phyloP scores from a whole-genome alignment of 805 yeast species.

The Candida corydali region DNA sequence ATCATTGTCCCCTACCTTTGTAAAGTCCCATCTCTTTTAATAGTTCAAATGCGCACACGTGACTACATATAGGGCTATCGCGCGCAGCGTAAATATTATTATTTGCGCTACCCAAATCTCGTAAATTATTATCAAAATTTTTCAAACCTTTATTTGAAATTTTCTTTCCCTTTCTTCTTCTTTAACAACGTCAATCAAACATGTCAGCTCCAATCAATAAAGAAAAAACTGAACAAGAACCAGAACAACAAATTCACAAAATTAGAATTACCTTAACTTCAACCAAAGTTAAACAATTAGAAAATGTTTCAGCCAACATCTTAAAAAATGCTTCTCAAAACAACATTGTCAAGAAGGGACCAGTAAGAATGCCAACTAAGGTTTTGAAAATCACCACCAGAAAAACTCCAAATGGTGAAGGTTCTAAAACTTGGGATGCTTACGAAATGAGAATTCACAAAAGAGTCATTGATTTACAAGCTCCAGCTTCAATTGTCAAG shows the following conservation, averaged over 20 bases:
- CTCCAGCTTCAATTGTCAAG: slow-evolving; percentile 91
- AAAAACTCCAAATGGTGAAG: slow-evolving; percentile 99
- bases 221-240: slow-evolving; percentile 78
- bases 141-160: slow-evolving; percentile 9
- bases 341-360: slow-evolving; percentile 93
- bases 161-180: slow-evolving; percentile 12
- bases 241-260: slow-evolving; percentile 83
- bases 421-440: slow-evolving; percentile 99
- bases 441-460: slow-evolving; percentile 99
- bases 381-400: slow-evolving; percentile 97
- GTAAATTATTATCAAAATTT: slow-evolving; percentile 9
- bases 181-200: slow-evolving; percentile 37
- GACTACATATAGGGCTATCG: neutral
- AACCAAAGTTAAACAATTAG: slow-evolving; percentile 97
- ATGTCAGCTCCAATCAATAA: slow-evolving; percentile 79
- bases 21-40: no score
- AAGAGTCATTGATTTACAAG: slow-evolving; percentile 97
- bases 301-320: slow-evolving; percentile 90
- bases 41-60: neutral
- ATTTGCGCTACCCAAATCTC: slow-evolving; percentile 1
- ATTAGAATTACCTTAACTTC: slow-evolving; percentile 99
- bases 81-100: neutral
- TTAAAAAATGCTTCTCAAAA: slow-evolving; percentile 80
- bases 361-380: slow-evolving; percentile 99
- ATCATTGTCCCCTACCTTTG: no score